Evolutionary conservation across 306 rosid genomes (phyloP).

Genomic region (Oemleria cerasiformis): DNA sequence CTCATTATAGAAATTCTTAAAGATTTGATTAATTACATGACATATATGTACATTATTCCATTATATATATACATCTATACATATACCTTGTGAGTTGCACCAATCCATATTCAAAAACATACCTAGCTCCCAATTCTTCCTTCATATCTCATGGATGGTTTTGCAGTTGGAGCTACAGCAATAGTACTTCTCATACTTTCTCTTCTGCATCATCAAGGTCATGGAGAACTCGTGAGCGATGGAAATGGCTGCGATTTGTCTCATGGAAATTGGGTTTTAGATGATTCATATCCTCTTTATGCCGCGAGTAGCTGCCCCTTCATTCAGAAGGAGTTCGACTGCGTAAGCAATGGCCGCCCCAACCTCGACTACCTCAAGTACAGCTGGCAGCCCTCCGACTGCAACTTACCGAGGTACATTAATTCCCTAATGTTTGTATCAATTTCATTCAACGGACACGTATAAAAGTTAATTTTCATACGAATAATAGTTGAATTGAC

Average conservation of each 20-base stretch:
- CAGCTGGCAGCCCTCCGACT: conserved; percentile 68
- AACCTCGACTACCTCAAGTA: conserved; percentile 58
- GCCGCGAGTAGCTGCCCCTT: conserved; percentile 51
- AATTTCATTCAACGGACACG: no score
- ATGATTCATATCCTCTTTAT: conserved; percentile 58
- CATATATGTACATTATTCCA: neutral
- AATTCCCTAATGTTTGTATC: neutral
- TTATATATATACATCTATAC: neutral
- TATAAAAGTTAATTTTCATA: no score
- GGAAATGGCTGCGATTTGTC: conserved; percentile 43
- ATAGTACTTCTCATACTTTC: conserved; percentile 2
- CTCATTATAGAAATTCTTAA: neutral
- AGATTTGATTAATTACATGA: neutral
- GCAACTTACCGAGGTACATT: conserved; percentile 59
- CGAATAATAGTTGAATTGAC: no score
- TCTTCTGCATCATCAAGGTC: conserved; percentile 18
- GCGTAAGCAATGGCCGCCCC: conserved; percentile 60
- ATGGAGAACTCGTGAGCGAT: conserved; percentile 18
- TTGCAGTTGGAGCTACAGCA: conserved; percentile 3
- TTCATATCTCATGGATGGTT: conserved; percentile 27
- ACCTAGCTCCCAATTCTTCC: conserved; percentile 2
- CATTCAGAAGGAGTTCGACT: conserved; percentile 54
- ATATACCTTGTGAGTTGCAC: neutral
- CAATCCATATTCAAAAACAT: neutral
- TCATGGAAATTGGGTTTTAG: conserved; percentile 59